A percentile compares a stretch with the other conserved stretches of the same genome.
phyloP scores from a whole-genome alignment of 306 rosid genomes.

The Trifolium repens region DNA sequence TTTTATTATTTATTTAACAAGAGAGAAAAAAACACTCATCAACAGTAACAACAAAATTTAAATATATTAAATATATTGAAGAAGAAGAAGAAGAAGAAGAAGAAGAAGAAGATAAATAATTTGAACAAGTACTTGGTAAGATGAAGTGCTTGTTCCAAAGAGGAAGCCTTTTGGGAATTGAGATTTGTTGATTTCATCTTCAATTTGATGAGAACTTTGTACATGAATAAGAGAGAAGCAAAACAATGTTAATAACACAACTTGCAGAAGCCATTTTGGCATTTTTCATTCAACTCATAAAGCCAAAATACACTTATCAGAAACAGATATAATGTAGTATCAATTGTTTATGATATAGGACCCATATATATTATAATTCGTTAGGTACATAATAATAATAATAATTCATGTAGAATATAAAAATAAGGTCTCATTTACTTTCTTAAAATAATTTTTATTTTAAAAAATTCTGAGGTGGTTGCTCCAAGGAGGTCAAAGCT shows the following conservation, averaged over 20 bases:
- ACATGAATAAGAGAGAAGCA: slow-evolving; percentile 36
- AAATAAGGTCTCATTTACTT: too few relatives aligned
- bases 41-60: neutral
- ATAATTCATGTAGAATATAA: too few relatives aligned
- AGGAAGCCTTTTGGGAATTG: slow-evolving; percentile 59
- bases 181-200: slow-evolving; percentile 44
- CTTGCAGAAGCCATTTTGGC: neutral
- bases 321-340: too few relatives aligned
- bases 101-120: neutral
- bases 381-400: too few relatives aligned
- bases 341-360: too few relatives aligned
- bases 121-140: slow-evolving; percentile 54
- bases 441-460: too few relatives aligned
- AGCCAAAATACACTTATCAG: neutral
- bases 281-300: slow-evolving; percentile 5
- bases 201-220: slow-evolving; percentile 34
- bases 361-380: too few relatives aligned
- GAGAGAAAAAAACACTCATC: neutral
- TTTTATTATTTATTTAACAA: neutral
- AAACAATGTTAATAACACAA: neutral
- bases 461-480: too few relatives aligned
- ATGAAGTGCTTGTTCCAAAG: slow-evolving; percentile 66
- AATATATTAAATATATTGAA: neutral
- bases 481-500: too few relatives aligned
- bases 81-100: too few relatives aligned